Base-by-base conservation (phyloP, 2,329 filamentous ascomycete genomes). In the Fusarium sp. region DNA sequence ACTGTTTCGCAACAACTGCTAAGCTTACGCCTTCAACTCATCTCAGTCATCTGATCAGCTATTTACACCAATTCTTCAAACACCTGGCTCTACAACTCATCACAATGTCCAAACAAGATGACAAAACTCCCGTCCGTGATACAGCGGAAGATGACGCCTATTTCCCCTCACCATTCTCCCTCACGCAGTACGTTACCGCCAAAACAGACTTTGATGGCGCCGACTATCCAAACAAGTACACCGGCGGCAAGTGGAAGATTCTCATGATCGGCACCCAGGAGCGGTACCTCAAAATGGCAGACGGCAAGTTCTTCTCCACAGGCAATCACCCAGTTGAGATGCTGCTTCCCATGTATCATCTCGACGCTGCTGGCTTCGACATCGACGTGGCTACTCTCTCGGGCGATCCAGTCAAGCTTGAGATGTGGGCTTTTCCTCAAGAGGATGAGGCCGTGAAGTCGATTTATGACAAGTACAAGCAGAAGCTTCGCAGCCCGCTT, bases 281-380 rank as follows among this genome's bases (percentile, higher is more conserved):
- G 30, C 60, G 60, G 1, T 64, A 64, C 10, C 60, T 64, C 16
- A 64, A 61, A 2, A 64, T 64, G 60, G 60, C 60, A 35, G 60
- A 64, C 2, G 60, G 60, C n/a, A 64, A 64, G 28, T 49, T 64
- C 19, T 64, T 64, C 19, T 64, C 60, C 4, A 64, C 60, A 2
- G 60, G 60, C 0, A 64, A 64, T 18, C 60, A 64, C 12, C 60
- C 56, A 2, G 60, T 64, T 16, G 60, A 64, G 25, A 61, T 61
- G 60, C 35, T 64, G 4, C 56, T 64, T 1, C 60, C 60, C 5
- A 64, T 64, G 28, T 64, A 64, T 1, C 60, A 64, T 16, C 56
- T 64, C 0, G 60, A 64, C 2, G 56, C 60, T 13, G 60, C 60
- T 28, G 56, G 60, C 10, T 64, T 64, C 9, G 56, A 64, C 0